Conservation (phyloP, 257 asterid species). For the Buddleja alternifolia region DNA sequence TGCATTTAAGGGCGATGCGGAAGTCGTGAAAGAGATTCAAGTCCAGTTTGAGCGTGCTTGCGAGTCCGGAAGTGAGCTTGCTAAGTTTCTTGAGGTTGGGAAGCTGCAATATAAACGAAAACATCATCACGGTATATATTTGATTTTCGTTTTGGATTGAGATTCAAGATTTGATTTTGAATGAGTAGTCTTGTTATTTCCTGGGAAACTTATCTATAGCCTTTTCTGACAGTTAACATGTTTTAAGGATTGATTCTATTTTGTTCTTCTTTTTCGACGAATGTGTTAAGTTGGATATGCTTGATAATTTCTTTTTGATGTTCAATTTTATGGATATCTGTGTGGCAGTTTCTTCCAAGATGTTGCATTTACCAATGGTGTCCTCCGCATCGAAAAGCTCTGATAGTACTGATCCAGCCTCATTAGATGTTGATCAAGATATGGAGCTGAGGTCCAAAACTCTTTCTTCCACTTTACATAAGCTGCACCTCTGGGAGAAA, state of each 20-base stretch:
- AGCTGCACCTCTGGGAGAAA: slow-evolving; percentile 95
- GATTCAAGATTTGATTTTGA: slow-evolving; percentile 24
- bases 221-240: neutral
- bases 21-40: slow-evolving; percentile 82
- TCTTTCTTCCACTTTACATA: slow-evolving; percentile 87
- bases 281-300: neutral
- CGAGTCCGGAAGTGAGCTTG: slow-evolving; percentile 73
- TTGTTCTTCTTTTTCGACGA: neutral
- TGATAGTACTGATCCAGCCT: slow-evolving; percentile 53
- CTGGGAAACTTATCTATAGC: neutral
- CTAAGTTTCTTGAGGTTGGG: slow-evolving; percentile 86
- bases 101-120: slow-evolving; percentile 76
- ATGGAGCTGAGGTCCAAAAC: slow-evolving; percentile 63
- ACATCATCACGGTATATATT: slow-evolving; percentile 69
- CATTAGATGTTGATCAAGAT: slow-evolving; percentile 57
- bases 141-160: slow-evolving; percentile 31
- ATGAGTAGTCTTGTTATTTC: neutral
- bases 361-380: slow-evolving; percentile 61
- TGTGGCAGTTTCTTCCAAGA: slow-evolving; percentile 76
- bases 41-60: slow-evolving; percentile 78
- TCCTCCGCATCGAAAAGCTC: slow-evolving; percentile 61
- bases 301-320: slow-evolving; percentile 20
- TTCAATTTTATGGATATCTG: slow-evolving; percentile 27
- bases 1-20: slow-evolving; percentile 74
- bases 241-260: neutral